phyloP scores from a whole-genome alignment of 139 green algal genomes.

The Chlorella sorokiniana region DNA sequence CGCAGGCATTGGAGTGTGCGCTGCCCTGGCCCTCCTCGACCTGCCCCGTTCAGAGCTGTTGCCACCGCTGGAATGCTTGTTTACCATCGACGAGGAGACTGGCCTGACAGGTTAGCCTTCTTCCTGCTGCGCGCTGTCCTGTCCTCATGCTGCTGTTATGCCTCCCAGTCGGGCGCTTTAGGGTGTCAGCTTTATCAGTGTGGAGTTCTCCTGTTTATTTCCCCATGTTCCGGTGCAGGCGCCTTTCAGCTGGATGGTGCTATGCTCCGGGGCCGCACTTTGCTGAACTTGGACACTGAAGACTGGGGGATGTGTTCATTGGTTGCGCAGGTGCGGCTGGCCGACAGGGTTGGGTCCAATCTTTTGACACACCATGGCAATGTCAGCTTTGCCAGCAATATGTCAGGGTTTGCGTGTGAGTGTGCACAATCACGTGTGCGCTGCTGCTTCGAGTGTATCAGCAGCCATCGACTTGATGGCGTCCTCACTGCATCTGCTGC shows the following conservation, averaged over 20 bases:
- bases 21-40: conserved; percentile 72
- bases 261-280: conserved; percentile 62
- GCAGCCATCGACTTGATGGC: too few relatives aligned
- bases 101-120: conserved; percentile 51
- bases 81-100: conserved; percentile 80
- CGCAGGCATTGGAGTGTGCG: conserved; percentile 64
- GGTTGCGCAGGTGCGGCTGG: conserved; percentile 76
- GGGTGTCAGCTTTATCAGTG: neutral
- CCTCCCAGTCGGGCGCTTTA: neutral
- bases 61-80: conserved; percentile 78
- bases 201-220: neutral
- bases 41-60: conserved; percentile 48
- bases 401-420: neutral
- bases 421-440: neutral
- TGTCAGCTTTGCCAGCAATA: neutral
- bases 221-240: conserved; percentile 40
- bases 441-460: too few relatives aligned
- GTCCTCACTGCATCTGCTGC: neutral
- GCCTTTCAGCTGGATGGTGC: conserved; percentile 62
- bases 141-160: neutral
- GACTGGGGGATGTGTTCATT: conserved; percentile 81
- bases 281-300: conserved; percentile 85
- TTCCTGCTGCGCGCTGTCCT: neutral
- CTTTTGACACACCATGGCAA: neutral
- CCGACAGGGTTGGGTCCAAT: too few relatives aligned